Conservation (phyloP, 2,329 filamentous ascomycete species). For the Byssothecium circinans region DNA sequence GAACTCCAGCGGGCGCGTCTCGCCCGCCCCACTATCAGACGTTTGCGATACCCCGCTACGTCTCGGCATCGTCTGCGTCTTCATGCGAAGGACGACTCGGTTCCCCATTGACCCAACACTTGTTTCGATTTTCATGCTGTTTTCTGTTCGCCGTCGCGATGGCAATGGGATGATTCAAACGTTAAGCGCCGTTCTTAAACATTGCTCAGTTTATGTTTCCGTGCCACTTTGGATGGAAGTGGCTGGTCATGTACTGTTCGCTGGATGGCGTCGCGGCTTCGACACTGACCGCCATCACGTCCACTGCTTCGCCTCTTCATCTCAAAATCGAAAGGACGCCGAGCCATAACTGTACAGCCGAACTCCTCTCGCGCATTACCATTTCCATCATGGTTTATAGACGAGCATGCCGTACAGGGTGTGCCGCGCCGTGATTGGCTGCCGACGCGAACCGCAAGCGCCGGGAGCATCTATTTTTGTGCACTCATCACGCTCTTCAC, state of each 20-base stretch:
- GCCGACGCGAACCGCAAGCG: slow-evolving; percentile 18
- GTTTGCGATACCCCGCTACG: neutral
- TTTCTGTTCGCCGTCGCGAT: neutral
- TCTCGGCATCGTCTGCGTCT: slow-evolving; percentile 22
- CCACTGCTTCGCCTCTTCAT: no score
- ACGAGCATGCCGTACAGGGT: slow-evolving; percentile 29
- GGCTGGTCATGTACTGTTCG: no score
- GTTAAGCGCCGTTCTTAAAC: no score
- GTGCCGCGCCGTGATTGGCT: slow-evolving; percentile 29
- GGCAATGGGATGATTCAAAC: no score
- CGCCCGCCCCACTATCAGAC: slow-evolving; percentile 23
- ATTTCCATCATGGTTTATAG: slow-evolving; percentile 23
- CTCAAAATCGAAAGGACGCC: no score
- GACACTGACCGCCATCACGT: neutral
- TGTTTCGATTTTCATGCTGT: slow-evolving; percentile 11
- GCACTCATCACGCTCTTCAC: slow-evolving; percentile 41
- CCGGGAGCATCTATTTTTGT: slow-evolving; percentile 35
- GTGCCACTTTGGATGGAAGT: neutral
- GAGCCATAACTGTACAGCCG: no score
- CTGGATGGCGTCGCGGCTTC: neutral
- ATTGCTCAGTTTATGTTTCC: neutral
- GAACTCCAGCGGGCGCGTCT: slow-evolving; percentile 24
- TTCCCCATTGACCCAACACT: slow-evolving; percentile 15
- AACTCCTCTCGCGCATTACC: neutral
- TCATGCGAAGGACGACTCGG: slow-evolving; percentile 19